Conservation (phyloP, 108 stramenopile species). For the Nannochloropsis gaditana region DNA sequence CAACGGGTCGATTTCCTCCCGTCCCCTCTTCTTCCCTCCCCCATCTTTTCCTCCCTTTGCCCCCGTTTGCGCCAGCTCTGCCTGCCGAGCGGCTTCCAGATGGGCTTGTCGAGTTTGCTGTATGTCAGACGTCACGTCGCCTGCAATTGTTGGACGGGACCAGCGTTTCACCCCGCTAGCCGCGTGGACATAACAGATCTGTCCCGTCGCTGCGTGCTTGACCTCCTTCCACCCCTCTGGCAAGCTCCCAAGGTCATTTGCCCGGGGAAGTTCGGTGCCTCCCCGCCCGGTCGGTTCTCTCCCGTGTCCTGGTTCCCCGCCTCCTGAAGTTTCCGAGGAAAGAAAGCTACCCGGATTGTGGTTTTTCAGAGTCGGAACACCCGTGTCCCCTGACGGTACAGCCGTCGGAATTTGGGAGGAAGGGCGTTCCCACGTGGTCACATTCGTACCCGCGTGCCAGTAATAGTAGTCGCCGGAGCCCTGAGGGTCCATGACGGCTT, state of each 20-base stretch:
- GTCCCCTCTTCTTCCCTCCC: slow-evolving; percentile 32
- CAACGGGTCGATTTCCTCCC: slow-evolving; percentile 38
- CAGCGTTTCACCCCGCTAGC: neutral
- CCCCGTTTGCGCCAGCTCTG: neutral
- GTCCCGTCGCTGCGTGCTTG: slow-evolving; percentile 13
- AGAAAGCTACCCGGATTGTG: neutral
- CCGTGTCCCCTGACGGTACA: neutral
- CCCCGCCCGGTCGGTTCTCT: neutral
- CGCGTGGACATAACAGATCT: neutral
- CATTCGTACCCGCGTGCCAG: neutral
- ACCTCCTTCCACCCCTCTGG: slow-evolving; percentile 18
- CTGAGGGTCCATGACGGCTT: neutral
- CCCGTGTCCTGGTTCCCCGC: neutral
- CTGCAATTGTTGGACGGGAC: neutral
- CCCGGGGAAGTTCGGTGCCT: neutral
- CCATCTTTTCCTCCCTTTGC: neutral
- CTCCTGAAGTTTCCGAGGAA: too few relatives aligned
- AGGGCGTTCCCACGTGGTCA: neutral
- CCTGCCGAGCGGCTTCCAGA: neutral
- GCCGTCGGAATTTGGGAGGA: neutral
- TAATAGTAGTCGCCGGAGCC: slow-evolving; percentile 21
- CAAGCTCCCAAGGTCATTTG: neutral
- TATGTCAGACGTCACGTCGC: slow-evolving; percentile 13
- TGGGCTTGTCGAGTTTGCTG: slow-evolving; percentile 1
- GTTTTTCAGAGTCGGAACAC: neutral